These are phyloP conservation scores for Euptelea pleiosperma DNA, from an alignment of 164 flowering plant genomes.

Conservation along the genomic window DNA sequence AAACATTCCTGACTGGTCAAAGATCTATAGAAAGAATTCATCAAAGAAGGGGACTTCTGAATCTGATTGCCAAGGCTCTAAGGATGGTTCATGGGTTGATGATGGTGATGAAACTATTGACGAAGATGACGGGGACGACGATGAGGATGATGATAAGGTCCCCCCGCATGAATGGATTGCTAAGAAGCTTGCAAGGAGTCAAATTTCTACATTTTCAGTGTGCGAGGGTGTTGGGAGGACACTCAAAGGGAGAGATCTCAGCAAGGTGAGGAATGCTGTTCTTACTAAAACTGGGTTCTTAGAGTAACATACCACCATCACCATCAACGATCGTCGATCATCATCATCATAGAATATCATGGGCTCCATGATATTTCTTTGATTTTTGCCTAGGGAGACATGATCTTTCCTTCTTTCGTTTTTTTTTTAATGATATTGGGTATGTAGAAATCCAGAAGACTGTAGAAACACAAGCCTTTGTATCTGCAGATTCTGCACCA, in stretches of 20 bases:
- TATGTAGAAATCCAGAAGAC: too few species aligned
- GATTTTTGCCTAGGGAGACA: too few species aligned
- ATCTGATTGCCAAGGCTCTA: conserved; percentile 11
- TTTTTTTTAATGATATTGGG: too few species aligned
- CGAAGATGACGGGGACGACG: conserved; percentile 32
- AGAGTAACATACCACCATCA: conserved; percentile 29
- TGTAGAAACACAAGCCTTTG: too few species aligned
- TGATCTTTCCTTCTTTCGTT: too few species aligned
- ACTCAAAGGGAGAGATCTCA: conserved; percentile 87
- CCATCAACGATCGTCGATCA: too few species aligned
- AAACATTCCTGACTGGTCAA: conserved; percentile 65
- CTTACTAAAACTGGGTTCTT: conserved; percentile 76
- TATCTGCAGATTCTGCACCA: too few species aligned
- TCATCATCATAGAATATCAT: conserved; percentile 8
- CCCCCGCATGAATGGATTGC: conserved; percentile 92
- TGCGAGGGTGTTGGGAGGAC: conserved; percentile 90
- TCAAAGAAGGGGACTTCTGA: conserved; percentile 16
- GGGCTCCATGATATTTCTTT: background rate
- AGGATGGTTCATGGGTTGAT: conserved; percentile 16
- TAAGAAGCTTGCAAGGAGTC: conserved; percentile 58
- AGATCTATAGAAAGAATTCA: conserved; percentile 38
- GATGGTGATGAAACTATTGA: conserved; percentile 13
- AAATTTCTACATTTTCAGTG: conserved; percentile 71
- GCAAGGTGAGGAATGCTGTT: conserved; percentile 73
- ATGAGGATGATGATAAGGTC: conserved; percentile 43